A percentile compares a stretch with the other conserved stretches of the same genome.
phyloP scores from a whole-genome alignment of 164 flowering plant genomes.

The Macadamia tetraphylla region DNA sequence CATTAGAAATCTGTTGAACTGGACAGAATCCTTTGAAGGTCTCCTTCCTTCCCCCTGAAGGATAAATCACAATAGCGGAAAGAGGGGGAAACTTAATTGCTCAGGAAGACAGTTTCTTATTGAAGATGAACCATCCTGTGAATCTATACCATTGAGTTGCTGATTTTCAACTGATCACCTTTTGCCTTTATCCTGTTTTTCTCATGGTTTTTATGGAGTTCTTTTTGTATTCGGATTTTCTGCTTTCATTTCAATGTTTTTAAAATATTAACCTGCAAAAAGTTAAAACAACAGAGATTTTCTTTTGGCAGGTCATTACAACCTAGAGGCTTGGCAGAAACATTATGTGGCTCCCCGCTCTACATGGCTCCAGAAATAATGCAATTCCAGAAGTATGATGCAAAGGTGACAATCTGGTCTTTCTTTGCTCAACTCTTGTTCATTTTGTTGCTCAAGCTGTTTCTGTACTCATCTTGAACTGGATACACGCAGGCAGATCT shows the following conservation, averaged over 20 bases:
- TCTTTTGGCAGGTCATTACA: conserved; percentile 68
- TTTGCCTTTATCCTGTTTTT: no score
- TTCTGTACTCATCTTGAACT: conserved; percentile 21
- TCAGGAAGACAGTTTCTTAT: no score
- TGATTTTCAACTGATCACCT: no score
- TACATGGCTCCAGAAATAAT: conserved; percentile 99
- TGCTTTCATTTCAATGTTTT: background rate
- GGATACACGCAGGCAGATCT: conserved; percentile 88
- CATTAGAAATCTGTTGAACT: no score
- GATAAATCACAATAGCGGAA: no score
- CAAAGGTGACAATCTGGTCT: conserved; percentile 58
- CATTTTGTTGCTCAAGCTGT: background rate
- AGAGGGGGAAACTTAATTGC: no score
- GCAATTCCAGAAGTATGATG: conserved; percentile 97
- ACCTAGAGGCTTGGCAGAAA: conserved; percentile 93
- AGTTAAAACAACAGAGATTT: background rate
- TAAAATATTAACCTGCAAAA: background rate
- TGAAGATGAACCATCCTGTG: no score
- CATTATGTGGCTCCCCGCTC: conserved; percentile 97
- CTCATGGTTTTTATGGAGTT: no score
- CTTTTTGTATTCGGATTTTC: background rate
- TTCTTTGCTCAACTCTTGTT: background rate
- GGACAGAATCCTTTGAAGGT: no score
- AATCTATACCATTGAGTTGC: no score
- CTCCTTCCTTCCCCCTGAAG: no score